A percentile compares a stretch with the other conserved stretches of the same genome.
Conservation (phyloP, 2,329 filamentous ascomycete species). For the Penicillium sp. region DNA sequence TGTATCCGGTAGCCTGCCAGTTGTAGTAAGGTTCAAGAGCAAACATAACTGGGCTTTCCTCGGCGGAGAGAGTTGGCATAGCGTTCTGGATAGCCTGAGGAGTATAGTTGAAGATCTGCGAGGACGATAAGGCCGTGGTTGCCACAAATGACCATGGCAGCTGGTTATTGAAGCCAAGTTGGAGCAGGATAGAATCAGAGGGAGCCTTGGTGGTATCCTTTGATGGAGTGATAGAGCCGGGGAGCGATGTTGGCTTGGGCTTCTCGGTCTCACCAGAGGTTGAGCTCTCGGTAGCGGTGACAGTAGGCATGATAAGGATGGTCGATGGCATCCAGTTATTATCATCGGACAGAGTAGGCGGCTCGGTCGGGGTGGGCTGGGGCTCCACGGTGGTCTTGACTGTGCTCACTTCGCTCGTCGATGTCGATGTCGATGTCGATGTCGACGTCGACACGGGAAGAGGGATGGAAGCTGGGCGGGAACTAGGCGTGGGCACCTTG, state of each 20-base stretch:
- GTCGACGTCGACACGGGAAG: conserved; percentile 43
- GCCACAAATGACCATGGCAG: conserved; percentile 86
- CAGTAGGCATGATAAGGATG: conserved; percentile 20
- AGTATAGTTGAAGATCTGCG: conserved; percentile 80
- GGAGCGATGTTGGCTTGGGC: conserved; percentile 62
- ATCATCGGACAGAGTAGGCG: conserved; percentile 22
- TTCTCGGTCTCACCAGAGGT: conserved; percentile 40
- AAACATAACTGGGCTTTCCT: conserved; percentile 60
- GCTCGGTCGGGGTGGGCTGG: conserved; percentile 26
- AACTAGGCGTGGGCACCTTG: conserved; percentile 7
- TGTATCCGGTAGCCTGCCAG: conserved; percentile 63
- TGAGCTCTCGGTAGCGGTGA: conserved; percentile 9
- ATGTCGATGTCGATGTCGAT: conserved; percentile 27
- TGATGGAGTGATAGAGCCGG: conserved; percentile 72
- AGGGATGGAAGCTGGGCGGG: conserved; percentile 27
- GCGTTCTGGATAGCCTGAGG: conserved; percentile 69
- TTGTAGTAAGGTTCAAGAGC: conserved; percentile 77
- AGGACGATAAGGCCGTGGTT: conserved; percentile 66
- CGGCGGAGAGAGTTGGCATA: conserved; percentile 47
- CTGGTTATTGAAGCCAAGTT: conserved; percentile 77
- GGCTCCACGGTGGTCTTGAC: conserved; percentile 30
- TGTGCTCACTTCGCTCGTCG: conserved; percentile 29
- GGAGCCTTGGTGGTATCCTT: conserved; percentile 58
- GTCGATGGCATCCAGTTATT: conserved; percentile 25
- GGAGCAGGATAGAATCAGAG: conserved; percentile 67